A percentile compares a stretch with the other conserved stretches of the same genome.
phyloP scores from a whole-genome alignment of 2,329 filamentous ascomycete species.

The Huntiella moniliformis region DNA sequence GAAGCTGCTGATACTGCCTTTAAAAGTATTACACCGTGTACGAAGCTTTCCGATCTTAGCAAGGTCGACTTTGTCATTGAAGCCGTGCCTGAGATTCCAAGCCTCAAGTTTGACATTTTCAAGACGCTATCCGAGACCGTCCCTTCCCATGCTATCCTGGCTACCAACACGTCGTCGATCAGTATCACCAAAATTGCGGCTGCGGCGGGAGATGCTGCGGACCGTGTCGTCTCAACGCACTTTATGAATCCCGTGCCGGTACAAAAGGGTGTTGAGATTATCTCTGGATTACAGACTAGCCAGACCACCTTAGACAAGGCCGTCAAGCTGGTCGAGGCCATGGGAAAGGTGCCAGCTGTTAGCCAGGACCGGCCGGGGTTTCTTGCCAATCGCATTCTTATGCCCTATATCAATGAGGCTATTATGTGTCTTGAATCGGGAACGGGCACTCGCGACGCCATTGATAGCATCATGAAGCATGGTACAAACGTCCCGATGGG shows the following conservation, averaged over 20 bases:
- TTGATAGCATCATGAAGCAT: slow-evolving; percentile 98
- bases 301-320: slow-evolving; percentile 63
- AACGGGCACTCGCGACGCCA: slow-evolving; percentile 73
- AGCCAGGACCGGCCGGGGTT: slow-evolving; percentile 87
- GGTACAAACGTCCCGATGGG: slow-evolving; percentile 98
- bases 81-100: slow-evolving; percentile 80
- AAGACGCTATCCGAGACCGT: slow-evolving; percentile 62
- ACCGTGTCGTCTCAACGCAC: slow-evolving; percentile 85
- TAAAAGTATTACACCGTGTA: slow-evolving; percentile 48
- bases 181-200: slow-evolving; percentile 93
- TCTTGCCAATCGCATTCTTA: slow-evolving; percentile 86
- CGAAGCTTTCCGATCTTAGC: slow-evolving; percentile 56
- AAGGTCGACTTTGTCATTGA: slow-evolving; percentile 95
- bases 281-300: slow-evolving; percentile 82
- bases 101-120: slow-evolving; percentile 80
- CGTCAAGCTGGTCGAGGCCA: slow-evolving; percentile 66
- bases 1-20: slow-evolving; percentile 59
- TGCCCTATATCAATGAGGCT: slow-evolving; percentile 99
- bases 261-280: slow-evolving; percentile 96
- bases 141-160: slow-evolving; percentile 69
- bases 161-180: slow-evolving; percentile 97
- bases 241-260: slow-evolving; percentile 99
- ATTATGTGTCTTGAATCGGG: slow-evolving; percentile 90
- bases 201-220: slow-evolving; percentile 62
- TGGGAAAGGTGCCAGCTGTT: slow-evolving; percentile 81